phyloP scores from a whole-genome alignment of 2,329 filamentous ascomycete species.

The Hypoxylon sp. region DNA sequence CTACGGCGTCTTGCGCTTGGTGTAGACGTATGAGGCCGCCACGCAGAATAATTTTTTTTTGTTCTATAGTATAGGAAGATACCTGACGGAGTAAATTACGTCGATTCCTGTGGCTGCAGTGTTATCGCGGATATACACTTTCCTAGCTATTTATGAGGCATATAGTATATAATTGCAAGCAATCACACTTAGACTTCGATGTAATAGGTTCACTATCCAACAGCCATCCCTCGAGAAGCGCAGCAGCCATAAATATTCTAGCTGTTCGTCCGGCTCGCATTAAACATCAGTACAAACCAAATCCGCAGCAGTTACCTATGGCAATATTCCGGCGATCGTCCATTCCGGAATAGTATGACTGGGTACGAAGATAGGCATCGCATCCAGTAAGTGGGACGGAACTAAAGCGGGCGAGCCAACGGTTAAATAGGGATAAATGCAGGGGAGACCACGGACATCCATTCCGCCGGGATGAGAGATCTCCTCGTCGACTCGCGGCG shows the following conservation, averaged over 20 bases:
- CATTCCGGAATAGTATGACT: background rate
- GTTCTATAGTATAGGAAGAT: background rate
- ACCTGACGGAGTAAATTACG: background rate
- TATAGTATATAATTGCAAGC: background rate
- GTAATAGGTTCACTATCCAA: background rate
- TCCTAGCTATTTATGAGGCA: background rate
- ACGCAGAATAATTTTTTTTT: background rate
- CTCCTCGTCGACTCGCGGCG: background rate
- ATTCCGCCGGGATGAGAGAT: slow-evolving; percentile 42
- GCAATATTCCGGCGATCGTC: background rate
- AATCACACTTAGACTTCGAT: background rate
- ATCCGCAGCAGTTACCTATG: background rate
- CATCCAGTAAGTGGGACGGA: slow-evolving; percentile 22
- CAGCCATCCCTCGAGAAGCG: background rate
- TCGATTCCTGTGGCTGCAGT: background rate
- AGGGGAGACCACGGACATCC: slow-evolving; percentile 37
- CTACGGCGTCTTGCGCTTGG: slow-evolving; percentile 70
- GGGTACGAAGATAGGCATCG: background rate
- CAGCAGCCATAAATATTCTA: background rate
- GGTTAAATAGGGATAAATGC: slow-evolving; percentile 57
- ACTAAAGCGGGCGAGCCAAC: slow-evolving; percentile 39
- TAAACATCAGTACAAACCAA: background rate
- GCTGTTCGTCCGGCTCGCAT: background rate
- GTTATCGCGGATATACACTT: background rate
- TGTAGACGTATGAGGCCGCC: slow-evolving; percentile 37